Evolutionary conservation across 257 asterid species (phyloP), one percentile per base, ranked within the genome.

Genomic region (Ligustrum vulgare): DNA sequence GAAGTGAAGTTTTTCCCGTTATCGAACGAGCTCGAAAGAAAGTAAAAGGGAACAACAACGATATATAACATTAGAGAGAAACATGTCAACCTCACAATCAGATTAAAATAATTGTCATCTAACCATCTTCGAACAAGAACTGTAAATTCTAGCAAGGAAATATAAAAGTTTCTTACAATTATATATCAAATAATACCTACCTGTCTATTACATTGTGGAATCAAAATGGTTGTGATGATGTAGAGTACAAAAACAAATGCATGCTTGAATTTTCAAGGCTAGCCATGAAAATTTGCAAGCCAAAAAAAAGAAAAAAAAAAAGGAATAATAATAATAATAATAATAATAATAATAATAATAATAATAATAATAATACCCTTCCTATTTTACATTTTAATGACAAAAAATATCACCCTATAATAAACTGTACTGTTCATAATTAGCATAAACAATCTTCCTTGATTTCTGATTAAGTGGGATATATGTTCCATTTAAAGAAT

Each of bases 381-480:
- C 60, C 23, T 49, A 49, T 23, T 49, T 16, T 18, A 49, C 58
- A 4, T 16, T 15, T 49, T 49, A 16, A 4, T 49, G 16, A 49
- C 58, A 18, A 3, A 4, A 49, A 49, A 15, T 0, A 41, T 41
- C 16, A 41, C 3, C 15, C 15, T 41, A 3, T 34, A 41, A 41
- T 43, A 43, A 15, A 16, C 23, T 15, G 16, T 49, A 6, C 3
- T 4, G 60, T 49, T 5, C n/a, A 22, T 49, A 81, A 62, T 85
- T 70, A 86, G 80, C 90, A 89, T 3, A 76, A 70, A 66, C 69
- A 33, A 62, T 75, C 83, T 23, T 58, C 84, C 72, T 79, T 25
- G 12, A 58, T 64, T 68, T 58, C 67, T 49, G 67, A 73, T 45
- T 15, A 0, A 12, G n/a, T 45, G n/a, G 7, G n/a, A n/a, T n/a